phyloP scores from a whole-genome alignment of 208 protist species.

The Acanthamoeba culbertsoni region DNA sequence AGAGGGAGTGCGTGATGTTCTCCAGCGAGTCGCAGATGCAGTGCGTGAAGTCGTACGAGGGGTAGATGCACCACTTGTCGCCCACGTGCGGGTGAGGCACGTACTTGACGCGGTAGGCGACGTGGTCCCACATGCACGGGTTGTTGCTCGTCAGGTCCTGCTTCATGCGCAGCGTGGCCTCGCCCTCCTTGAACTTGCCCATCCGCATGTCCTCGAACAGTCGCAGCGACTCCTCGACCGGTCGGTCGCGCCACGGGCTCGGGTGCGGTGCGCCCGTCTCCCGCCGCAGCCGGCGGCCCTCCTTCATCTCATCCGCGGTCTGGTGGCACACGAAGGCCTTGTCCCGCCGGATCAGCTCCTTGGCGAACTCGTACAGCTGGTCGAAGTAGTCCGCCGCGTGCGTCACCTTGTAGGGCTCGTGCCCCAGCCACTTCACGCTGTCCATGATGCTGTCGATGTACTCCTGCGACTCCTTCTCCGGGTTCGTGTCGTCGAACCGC shows the following conservation, averaged over 20 bases:
- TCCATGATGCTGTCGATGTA: slow-evolving; percentile 69
- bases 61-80: slow-evolving; percentile 91
- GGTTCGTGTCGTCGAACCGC: slow-evolving; percentile 99
- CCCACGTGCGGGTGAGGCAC: slow-evolving; percentile 76
- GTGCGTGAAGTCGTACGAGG: slow-evolving; percentile 99
- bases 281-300: neutral
- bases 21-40: slow-evolving; percentile 99
- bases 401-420: slow-evolving; percentile 87
- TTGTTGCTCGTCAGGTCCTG: slow-evolving; percentile 97
- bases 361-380: slow-evolving; percentile 96
- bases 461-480: slow-evolving; percentile 82
- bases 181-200: slow-evolving; percentile 95
- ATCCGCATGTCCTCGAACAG: slow-evolving; percentile 88
- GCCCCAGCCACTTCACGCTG: slow-evolving; percentile 86
- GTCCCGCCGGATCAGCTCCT: slow-evolving; percentile 96
- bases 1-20: slow-evolving; percentile 99
- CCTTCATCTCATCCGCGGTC: slow-evolving; percentile 93
- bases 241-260: slow-evolving; percentile 81
- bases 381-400: slow-evolving; percentile 99
- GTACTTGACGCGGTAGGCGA: slow-evolving; percentile 99
- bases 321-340: slow-evolving; percentile 98
- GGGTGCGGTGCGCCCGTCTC: slow-evolving; percentile 30
- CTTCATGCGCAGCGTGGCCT: slow-evolving; percentile 97
- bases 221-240: slow-evolving; percentile 82
- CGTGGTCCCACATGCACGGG: slow-evolving; percentile 96